Percentiles rank a stretch among this genome's conserved stretches.
Evolutionary conservation across 192 early-diverging fungal species (phyloP).

Genomic region (Coemansia sp.): DNA sequence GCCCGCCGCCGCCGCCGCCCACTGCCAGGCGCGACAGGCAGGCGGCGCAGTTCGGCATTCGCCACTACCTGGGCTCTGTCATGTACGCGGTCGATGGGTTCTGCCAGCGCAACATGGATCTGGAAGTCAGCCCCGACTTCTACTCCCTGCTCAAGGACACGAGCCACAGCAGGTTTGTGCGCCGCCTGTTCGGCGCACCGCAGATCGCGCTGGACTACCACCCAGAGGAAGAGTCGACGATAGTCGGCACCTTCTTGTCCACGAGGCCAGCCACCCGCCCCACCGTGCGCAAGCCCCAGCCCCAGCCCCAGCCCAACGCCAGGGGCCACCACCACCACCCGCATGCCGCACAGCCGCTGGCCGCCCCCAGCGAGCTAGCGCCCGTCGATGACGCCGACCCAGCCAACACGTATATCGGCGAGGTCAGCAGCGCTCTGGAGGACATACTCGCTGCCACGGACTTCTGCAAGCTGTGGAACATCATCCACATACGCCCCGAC

Average conservation of each 20-base stretch:
- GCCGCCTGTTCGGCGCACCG: slow-evolving; percentile 72
- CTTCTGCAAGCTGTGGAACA: slow-evolving; percentile 78
- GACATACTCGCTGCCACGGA: slow-evolving; percentile 78
- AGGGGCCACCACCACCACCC: not conserved
- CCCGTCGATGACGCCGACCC: slow-evolving; percentile 40
- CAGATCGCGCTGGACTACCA: slow-evolving; percentile 76
- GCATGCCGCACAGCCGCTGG: not conserved
- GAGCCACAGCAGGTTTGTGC: slow-evolving; percentile 72
- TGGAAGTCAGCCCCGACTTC: slow-evolving; percentile 74
- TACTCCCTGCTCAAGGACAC: slow-evolving; percentile 80
- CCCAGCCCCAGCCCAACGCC: not conserved
- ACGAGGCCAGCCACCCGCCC: slow-evolving; percentile 56
- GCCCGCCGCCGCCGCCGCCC: slow-evolving; percentile 35
- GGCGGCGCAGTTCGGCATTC: slow-evolving; percentile 67
- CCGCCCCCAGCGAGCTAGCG: slow-evolving; percentile 52
- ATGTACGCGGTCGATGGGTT: slow-evolving; percentile 63
- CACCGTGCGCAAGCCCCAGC: slow-evolving; percentile 57
- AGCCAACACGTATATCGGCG: slow-evolving; percentile 55
- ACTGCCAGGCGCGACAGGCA: slow-evolving; percentile 63
- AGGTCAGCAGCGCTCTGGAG: slow-evolving; percentile 67
- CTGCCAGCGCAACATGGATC: slow-evolving; percentile 76
- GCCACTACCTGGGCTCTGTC: slow-evolving; percentile 75
- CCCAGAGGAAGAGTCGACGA: slow-evolving; percentile 71
- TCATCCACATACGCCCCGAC: slow-evolving; percentile 80
- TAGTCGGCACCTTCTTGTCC: slow-evolving; percentile 78